Base-by-base conservation (phyloP, 2,329 filamentous ascomycete genomes). In the Arthroderma uncinatum region DNA sequence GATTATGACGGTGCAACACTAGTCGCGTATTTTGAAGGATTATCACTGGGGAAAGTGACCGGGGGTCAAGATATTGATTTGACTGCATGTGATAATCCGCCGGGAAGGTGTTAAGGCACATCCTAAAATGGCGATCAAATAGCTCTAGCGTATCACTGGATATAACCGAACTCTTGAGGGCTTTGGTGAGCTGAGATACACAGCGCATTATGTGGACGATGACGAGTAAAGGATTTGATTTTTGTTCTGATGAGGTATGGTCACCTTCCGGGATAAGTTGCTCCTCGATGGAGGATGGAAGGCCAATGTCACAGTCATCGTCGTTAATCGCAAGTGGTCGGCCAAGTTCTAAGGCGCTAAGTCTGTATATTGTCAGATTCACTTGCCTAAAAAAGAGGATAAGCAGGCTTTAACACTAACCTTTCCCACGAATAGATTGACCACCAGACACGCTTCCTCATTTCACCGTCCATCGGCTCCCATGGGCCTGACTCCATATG, bases 401-500 rank as follows among this genome's bases (percentile, higher is more conserved):
- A 16, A 10, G 8, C 4, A 30, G 2, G 25, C 4, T 50, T 6
- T 23, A 2, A n/a, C 3, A 37, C 76, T 67, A 68, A 84, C 82
- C 90, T 83, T 73, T 98, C 93, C 74, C 91, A 83, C 47, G 89
- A 82, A 71, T 97, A 97, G 57, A 95, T 82, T 12, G 88, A 83
- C 90, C 93, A 98, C 92, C 92, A 98, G 1, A 93, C 82, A 57
- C 91, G 80, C 60, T 87, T 83, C 56, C 91, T 83, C 82, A 92
- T 90, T 71, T 97, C 92, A 9, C 82, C 82, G 65, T 95, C 90
- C 12, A 95, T 76, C 0, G 83, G 78, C 1, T 86, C 80, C 79
- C 85, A 89, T 0, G 84, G 79, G 0, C 85, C 85, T 1, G 82
- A 81, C 64, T 95, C 88, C 5, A 81, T 76, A 65, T 96, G 85